A percentile compares a stretch with the other conserved stretches of the same genome.
phyloP scores from a whole-genome alignment of 1,284 basidiomycete genomes.

The Wallemia hederae region DNA sequence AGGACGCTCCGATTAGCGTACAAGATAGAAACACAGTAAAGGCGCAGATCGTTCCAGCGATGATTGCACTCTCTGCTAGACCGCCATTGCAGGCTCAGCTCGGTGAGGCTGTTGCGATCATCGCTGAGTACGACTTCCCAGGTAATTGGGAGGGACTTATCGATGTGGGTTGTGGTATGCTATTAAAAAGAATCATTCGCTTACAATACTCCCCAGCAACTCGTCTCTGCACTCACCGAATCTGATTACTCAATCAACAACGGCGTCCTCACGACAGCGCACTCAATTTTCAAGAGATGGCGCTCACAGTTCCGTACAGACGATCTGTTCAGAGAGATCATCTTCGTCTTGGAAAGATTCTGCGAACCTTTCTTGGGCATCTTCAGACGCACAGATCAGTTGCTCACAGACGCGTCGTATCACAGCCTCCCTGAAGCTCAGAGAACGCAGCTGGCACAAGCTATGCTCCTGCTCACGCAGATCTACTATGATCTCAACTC shows the following conservation, averaged over 20 bases:
- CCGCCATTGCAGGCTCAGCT: slow-evolving; percentile 34
- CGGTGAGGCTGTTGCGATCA: slow-evolving; percentile 59
- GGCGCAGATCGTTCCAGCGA: slow-evolving; percentile 42
- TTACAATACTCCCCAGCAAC: slow-evolving; percentile 27
- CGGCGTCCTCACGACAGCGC: slow-evolving; percentile 70
- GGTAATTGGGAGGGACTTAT: slow-evolving; percentile 53
- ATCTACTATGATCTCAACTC: slow-evolving; percentile 82
- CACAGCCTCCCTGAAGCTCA: slow-evolving; percentile 16
- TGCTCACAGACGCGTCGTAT: slow-evolving; percentile 16
- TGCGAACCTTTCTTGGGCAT: slow-evolving; percentile 54
- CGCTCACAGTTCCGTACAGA: slow-evolving; percentile 68
- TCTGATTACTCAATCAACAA: slow-evolving; percentile 61
- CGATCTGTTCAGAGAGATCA: slow-evolving; percentile 66
- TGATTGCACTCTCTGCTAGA: slow-evolving; percentile 39
- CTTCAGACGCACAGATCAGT: slow-evolving; percentile 28
- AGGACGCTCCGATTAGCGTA: slow-evolving; percentile 30
- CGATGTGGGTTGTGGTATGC: slow-evolving; percentile 28
- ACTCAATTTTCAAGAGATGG: slow-evolving; percentile 86
- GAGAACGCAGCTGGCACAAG: slow-evolving; percentile 39
- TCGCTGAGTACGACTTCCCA: slow-evolving; percentile 68
- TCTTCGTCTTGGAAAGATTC: slow-evolving; percentile 61
- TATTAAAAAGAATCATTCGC: neutral
- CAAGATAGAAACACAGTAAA: slow-evolving; percentile 38
- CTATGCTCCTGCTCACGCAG: slow-evolving; percentile 48
- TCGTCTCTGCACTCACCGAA: slow-evolving; percentile 43